Evolutionary conservation across 2,329 filamentous ascomycete species (phyloP), one percentile per base, ranked within the genome.

Genomic region (Fusarium chlamydosporum): DNA sequence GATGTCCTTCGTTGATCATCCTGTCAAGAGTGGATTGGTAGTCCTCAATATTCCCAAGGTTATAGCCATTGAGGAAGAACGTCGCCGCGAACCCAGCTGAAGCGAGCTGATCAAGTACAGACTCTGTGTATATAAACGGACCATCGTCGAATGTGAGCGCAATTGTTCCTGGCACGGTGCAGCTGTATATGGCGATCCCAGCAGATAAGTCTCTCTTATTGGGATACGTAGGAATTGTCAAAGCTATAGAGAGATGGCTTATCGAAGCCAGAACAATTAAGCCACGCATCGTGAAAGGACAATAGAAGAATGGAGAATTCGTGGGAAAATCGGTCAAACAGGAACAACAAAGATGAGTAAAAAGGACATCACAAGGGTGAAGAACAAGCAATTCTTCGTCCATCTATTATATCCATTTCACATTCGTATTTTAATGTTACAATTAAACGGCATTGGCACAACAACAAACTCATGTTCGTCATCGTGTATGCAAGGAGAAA

Each of bases 131-230:
- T 1, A 59, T 18, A 1, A 43, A 65, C 0, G 61, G 61, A 3
- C 61, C 61, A 8, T 65, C 61, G n/a, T 65, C 61, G 20, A 65
- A 65, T 10, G 61, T 65, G 12, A 65, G 60, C 12, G 61, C 61
- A 15, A 65, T 40, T 5, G 61, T 65, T 3, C 56, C 38, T 8
- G 46, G 29, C 4, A 45, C 33, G 11, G 60, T 65, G 4, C 61
- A 65, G n/a, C 60, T 60, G 18, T 65, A 65, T 8, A 65, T 42
- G 3, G 61, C 46, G 3, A 43, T 2, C 1, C 61, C 61, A 10
- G 46, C 31, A 29, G 53, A 29, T 15, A 60, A 8, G 2, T 33
- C 53, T 10, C 53, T 45, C n/a, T 65, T 65, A 4, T 34, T 38
- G 4, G 15, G 26, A 7, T 47, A 16, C 0, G 16, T 26, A 0